phyloP scores from a whole-genome alignment of 495 filamentous ascomycete species.

The Penicillium herquei region DNA sequence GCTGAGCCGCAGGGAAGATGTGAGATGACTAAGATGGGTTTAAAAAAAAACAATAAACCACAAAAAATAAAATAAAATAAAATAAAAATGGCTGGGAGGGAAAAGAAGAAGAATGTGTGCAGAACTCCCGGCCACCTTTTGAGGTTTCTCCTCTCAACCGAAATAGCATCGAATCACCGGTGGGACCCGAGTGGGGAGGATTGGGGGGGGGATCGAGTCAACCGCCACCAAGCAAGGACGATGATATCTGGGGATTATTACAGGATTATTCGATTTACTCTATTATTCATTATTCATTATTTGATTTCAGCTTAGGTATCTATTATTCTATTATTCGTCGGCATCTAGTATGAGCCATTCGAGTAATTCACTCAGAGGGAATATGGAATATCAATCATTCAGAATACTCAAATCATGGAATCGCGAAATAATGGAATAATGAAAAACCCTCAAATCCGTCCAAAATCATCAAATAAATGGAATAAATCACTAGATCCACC shows the following conservation, averaged over 20 bases:
- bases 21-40: conserved; percentile 22
- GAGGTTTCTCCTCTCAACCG: conserved; percentile 8
- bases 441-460: no score
- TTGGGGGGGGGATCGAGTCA: conserved; percentile 21
- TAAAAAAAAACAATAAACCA: not conserved
- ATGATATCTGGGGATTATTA: conserved; percentile 5
- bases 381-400: no score
- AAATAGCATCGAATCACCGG: conserved; percentile 19
- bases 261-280: not conserved
- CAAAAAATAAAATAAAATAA: not conserved
- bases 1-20: conserved; percentile 29
- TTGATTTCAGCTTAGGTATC: no score
- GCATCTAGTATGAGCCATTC: no score
- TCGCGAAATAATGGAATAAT: no score
- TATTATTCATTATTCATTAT: no score
- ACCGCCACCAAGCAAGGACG: conserved; percentile 33
- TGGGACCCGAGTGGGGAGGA: conserved; percentile 5
- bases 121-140: conserved; percentile 31
- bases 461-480: conserved; percentile 8
- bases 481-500: conserved; percentile 19
- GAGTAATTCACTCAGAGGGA: no score
- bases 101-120: conserved; percentile 25
- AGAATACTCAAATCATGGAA: no score
- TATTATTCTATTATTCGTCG: no score
- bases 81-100: conserved; percentile 12